These are phyloP conservation scores for Glycine soja DNA, from an alignment of 306 rosid species.

Conservation along the genomic window DNA sequence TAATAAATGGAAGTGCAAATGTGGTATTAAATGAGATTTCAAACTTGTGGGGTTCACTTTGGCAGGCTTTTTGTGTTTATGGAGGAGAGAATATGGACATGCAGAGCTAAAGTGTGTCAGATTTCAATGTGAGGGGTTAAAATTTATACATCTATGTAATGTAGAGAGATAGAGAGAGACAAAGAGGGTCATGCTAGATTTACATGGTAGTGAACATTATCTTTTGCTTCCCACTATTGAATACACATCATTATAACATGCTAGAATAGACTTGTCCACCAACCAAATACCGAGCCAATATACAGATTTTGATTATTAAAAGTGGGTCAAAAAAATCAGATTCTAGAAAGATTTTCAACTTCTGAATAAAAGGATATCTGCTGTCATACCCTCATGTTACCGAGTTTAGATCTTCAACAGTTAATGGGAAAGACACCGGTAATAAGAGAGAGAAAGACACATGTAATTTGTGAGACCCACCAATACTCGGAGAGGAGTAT, in stretches of 20 bases:
- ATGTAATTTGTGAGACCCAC: too few relatives aligned
- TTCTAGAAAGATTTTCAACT: slow-evolving; percentile 32
- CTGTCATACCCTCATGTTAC: background rate
- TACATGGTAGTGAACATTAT: slow-evolving; percentile 53
- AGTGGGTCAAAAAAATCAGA: slow-evolving; percentile 16
- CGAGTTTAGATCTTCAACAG: too few relatives aligned
- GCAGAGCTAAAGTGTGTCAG: slow-evolving; percentile 59
- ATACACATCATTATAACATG: slow-evolving; percentile 44
- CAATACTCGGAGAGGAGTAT: too few relatives aligned
- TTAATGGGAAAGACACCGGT: too few relatives aligned
- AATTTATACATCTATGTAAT: background rate
- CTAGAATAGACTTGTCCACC: slow-evolving; percentile 40
- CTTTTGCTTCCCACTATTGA: slow-evolving; percentile 70
- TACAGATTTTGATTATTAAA: background rate
- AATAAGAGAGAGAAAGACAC: too few relatives aligned
- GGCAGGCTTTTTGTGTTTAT: slow-evolving; percentile 56
- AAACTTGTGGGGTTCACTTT: slow-evolving; percentile 76
- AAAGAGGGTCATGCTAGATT: slow-evolving; percentile 52
- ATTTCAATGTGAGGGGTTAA: slow-evolving; percentile 49
- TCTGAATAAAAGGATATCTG: background rate
- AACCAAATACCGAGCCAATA: slow-evolving; percentile 45
- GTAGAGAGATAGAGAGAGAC: slow-evolving; percentile 27
- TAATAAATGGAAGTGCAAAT: slow-evolving; percentile 42
- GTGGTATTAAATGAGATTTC: slow-evolving; percentile 50
- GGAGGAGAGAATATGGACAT: slow-evolving; percentile 65